Percentiles rank a stretch among this genome's conserved stretches.
Evolutionary conservation across 225 moss, liverwort and hornwort species (phyloP).

Genomic region (Marchantia paleacea): DNA sequence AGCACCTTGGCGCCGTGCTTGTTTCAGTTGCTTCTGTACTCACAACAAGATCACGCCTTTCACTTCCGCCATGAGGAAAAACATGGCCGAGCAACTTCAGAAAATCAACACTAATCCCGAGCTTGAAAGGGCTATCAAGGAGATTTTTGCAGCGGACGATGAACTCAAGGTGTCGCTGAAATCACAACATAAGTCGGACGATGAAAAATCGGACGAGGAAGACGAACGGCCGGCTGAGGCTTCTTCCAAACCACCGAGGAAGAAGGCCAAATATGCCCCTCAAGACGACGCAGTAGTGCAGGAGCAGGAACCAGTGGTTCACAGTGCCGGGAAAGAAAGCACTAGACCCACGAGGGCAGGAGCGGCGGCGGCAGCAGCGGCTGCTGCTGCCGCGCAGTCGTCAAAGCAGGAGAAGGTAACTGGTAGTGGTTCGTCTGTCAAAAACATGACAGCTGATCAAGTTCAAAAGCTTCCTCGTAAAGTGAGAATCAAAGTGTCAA

Average conservation of each 20-base stretch:
- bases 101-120: conserved; percentile 42
- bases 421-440: conserved; percentile 14
- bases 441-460: conserved; percentile 37
- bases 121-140: conserved; percentile 42
- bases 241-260: conserved; percentile 27
- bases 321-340: conserved; percentile 1
- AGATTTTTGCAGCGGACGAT: conserved; percentile 46
- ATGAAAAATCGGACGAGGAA: conserved; percentile 31
- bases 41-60: conserved; percentile 44
- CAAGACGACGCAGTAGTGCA: conserved; percentile 15
- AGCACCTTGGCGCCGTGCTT: neutral
- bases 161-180: conserved; percentile 32
- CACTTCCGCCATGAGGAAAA: conserved; percentile 41
- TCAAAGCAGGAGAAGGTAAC: conserved; percentile 37
- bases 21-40: conserved; percentile 46
- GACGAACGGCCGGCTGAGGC: conserved; percentile 24
- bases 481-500: conserved; percentile 46
- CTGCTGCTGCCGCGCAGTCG: conserved; percentile 6
- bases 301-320: neutral
- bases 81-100: conserved; percentile 42
- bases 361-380: conserved; percentile 20
- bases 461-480: conserved; percentile 48
- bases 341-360: conserved; percentile 9
- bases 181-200: conserved; percentile 31
- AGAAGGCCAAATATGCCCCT: conserved; percentile 30